A percentile compares a stretch with the other conserved stretches of the same genome.
Evolutionary conservation across 1,284 basidiomycete species (phyloP).

Genomic region (Cryptococcus sp.): DNA sequence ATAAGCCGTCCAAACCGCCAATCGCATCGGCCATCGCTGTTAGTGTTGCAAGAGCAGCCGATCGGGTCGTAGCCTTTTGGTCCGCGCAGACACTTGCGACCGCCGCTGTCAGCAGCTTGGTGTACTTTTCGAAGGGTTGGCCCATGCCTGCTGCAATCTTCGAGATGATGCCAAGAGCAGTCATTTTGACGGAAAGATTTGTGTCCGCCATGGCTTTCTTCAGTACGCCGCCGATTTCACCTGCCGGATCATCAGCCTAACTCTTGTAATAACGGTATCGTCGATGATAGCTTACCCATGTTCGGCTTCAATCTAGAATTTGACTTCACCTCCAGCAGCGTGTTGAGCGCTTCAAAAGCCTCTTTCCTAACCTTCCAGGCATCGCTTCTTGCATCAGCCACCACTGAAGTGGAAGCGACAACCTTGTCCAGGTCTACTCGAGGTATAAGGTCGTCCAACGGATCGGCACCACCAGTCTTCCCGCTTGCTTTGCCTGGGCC

Average conservation of each 20-base stretch:
- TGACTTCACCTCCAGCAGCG: constrained; percentile 79
- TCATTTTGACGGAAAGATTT: constrained; percentile 88
- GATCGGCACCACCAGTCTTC: constrained; percentile 60
- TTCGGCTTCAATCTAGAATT: constrained; percentile 89
- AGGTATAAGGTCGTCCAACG: constrained; percentile 91
- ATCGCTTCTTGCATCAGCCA: constrained; percentile 82
- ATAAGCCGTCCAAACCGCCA: constrained; percentile 79
- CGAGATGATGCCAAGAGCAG: constrained; percentile 86
- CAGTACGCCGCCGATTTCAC: constrained; percentile 84
- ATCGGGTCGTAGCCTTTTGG: constrained; percentile 84
- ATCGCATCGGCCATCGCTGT: constrained; percentile 82
- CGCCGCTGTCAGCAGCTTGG: constrained; percentile 72
- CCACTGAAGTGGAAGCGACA: constrained; percentile 78
- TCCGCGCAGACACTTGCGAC: constrained; percentile 86
- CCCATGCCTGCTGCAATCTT: constrained; percentile 93
- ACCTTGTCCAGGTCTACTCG: constrained; percentile 89
- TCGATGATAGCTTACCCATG: constrained; percentile 65
- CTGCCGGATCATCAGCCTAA: constrained; percentile 52
- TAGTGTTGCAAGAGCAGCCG: constrained; percentile 74
- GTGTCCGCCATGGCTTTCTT: constrained; percentile 88
- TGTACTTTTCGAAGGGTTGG: constrained; percentile 88
- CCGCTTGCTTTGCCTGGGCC: constrained; percentile 54
- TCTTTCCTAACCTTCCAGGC: constrained; percentile 98
- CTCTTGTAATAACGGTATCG: background rate
- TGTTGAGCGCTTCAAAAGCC: constrained; percentile 81